Percentiles rank a stretch among this genome's conserved stretches.
These are phyloP conservation scores for Talaromyces liani DNA, from an alignment of 495 filamentous ascomycete species.

Conservation along the genomic window DNA sequence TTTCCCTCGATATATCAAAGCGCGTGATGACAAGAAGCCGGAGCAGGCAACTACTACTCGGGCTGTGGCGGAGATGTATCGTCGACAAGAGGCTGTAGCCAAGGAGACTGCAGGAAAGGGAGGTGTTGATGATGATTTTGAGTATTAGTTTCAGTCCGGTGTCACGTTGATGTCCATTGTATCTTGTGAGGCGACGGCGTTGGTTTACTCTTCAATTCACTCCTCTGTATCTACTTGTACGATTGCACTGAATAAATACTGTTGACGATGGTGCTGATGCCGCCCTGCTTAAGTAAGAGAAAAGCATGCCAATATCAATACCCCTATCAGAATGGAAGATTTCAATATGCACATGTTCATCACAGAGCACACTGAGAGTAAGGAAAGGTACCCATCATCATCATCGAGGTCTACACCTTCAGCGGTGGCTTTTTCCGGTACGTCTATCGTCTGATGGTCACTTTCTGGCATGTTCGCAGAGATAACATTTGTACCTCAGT, in stretches of 20 bases:
- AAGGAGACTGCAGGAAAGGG: slow-evolving; percentile 60
- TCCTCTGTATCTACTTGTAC: background rate
- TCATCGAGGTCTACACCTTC: background rate
- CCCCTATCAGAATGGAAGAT: too few relatives aligned
- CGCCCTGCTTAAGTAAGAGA: too few relatives aligned
- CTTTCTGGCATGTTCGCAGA: background rate
- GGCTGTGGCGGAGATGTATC: slow-evolving; percentile 94
- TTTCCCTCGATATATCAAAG: slow-evolving; percentile 87
- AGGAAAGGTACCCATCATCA: background rate
- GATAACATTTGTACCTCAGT: background rate
- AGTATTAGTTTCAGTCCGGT: slow-evolving; percentile 54
- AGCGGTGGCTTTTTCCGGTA: background rate
- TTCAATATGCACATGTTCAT: too few relatives aligned
- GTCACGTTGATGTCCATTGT: background rate
- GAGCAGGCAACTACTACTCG: slow-evolving; percentile 79
- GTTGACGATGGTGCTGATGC: background rate
- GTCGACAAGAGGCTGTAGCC: slow-evolving; percentile 79
- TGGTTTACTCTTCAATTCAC: background rate
- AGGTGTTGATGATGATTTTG: slow-evolving; percentile 94
- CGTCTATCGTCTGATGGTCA: background rate
- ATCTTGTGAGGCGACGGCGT: background rate
- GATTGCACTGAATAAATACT: background rate
- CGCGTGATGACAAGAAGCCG: slow-evolving; percentile 87
- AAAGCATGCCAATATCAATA: too few relatives aligned
- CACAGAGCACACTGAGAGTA: too few relatives aligned